Base-by-base conservation (phyloP, 2,329 filamentous ascomycete genomes). In the Ophiocordyceps unilateralis region DNA sequence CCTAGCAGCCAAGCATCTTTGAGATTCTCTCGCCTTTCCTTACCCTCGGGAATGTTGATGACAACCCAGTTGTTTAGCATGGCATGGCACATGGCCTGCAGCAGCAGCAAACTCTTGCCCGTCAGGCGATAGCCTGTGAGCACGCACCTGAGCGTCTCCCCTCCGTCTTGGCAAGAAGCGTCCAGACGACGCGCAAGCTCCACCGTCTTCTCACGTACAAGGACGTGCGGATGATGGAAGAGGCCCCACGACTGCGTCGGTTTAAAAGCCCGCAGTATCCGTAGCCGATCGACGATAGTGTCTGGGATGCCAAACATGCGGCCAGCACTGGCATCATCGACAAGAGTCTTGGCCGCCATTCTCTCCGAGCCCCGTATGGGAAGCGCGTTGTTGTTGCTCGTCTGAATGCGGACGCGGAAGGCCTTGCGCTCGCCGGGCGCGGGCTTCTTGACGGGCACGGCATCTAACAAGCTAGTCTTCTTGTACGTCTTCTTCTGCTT, bases 301-400 rank as follows among this genome's bases (percentile, higher is more conserved):
- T 78, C 75, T 8, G 82, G 77, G 23, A 96, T 62, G 2, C 74
- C 74, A 42, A 86, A 64, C 24, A 96, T 73, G 47, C 72, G 72
- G 30, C 83, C 85, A 10, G 72, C 64, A 41, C 74, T 71, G 28
- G 68, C 66, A 24, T 65, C 61, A 43, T 71, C 65, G 17, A 70
- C 60, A 62, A 81, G 64, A 38, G 69, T 72, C 48, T 71, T 65
- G 10, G 62, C 57, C 12, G 63, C 69, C 43, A 93, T 56, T 41
- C 80, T 71, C 46, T 70, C 63, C 51, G 93, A 68, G 11, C 76
- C 82, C 21, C 68, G 57, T 8, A 96, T 81, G 46, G 81, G 76
- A 32, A 95, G 67, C 41, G 91, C 91, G 64, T 94, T 96, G 61
- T 84, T 83, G 65, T 96, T 98, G 68, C 82, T 89, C 47, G 98